Evolutionary conservation across 495 filamentous ascomycete genomes (phyloP), one percentile per base, ranked within the genome.

Genomic region (Glarea lozoyensis): DNA sequence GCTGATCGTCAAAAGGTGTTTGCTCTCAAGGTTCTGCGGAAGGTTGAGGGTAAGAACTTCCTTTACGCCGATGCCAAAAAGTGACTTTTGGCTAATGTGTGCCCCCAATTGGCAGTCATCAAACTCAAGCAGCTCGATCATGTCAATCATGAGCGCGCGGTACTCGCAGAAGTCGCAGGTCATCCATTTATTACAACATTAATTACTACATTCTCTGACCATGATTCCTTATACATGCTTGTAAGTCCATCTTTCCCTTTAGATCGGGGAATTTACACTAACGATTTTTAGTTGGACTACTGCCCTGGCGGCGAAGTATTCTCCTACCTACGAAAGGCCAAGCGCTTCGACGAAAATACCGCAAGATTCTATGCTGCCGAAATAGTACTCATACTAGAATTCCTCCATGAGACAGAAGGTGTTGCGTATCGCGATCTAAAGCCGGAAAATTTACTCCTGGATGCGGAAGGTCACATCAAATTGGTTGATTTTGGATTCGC

Each of bases 401-500:
- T 83, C 59, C 72, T 98, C 11, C 92, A 98, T 61, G 86, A 95
- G 56, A 68, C 83, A 23, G 71, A 80, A 56, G 73, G 72, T 19
- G 79, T 98, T 30, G 92, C 92, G 29, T 97, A 96, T 58, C 82
- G 92, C 15, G 92, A 98, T 55, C 62, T 98, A 54, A 97, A 98
- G 61, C 92, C 92, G 2, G 92, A 98, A 61, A 98, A 98, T 56
- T 82, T 98, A 35, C 70, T 97, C 16, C 69, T 97, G 17, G 92
- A 96, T 61, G 85, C 77, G 12, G 78, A 94, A 24, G 92, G 92
- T 4, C 92, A 98, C 62, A 77, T 98, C 57, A 94, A 92, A 62
- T 70, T 97, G 25, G 90, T 97, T n/a, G 92, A 98, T 62, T 98
- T 98, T 63, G 92, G 92, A 0, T 97, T 98, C 58, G 92, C 92